Evolutionary conservation across 2,329 filamentous ascomycete genomes (phyloP).

Genomic region (Colletotrichum lini): DNA sequence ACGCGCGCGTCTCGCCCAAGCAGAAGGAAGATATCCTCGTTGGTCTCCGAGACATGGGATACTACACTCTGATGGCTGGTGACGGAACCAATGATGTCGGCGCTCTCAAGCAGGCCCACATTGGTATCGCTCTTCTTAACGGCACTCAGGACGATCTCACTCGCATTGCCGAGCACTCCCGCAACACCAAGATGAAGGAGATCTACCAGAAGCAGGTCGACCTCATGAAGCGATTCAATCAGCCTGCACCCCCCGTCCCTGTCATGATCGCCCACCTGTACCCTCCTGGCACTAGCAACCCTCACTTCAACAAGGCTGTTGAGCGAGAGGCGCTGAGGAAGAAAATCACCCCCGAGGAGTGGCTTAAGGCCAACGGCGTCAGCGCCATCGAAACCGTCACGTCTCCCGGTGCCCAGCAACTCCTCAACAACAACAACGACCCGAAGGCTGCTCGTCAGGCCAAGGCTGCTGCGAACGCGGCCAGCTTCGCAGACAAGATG

Average conservation of each 20-base stretch:
- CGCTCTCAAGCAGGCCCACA: constrained; percentile 96
- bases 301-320: constrained; percentile 94
- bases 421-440: constrained; percentile 64
- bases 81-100: constrained; percentile 99
- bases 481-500: constrained; percentile 87
- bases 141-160: constrained; percentile 92
- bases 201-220: constrained; percentile 96
- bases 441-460: constrained; percentile 72
- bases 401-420: constrained; percentile 74
- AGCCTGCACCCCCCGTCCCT: constrained; percentile 93
- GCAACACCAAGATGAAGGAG: constrained; percentile 98
- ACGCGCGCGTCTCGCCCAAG: constrained; percentile 97
- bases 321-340: constrained; percentile 88
- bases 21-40: constrained; percentile 99
- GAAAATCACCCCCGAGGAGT: constrained; percentile 74
- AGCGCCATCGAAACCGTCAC: constrained; percentile 75
- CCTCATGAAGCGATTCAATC: constrained; percentile 96
- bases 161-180: constrained; percentile 92
- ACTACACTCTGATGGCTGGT: constrained; percentile 98
- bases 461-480: constrained; percentile 79
- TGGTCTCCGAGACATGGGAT: constrained; percentile 94
- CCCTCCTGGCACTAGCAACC: constrained; percentile 90
- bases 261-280: constrained; percentile 93
- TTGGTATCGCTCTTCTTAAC: constrained; percentile 96
- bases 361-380: constrained; percentile 67